Conservation (phyloP, 495 filamentous ascomycete genomes). For the Hypoxylon cercidicola region DNA sequence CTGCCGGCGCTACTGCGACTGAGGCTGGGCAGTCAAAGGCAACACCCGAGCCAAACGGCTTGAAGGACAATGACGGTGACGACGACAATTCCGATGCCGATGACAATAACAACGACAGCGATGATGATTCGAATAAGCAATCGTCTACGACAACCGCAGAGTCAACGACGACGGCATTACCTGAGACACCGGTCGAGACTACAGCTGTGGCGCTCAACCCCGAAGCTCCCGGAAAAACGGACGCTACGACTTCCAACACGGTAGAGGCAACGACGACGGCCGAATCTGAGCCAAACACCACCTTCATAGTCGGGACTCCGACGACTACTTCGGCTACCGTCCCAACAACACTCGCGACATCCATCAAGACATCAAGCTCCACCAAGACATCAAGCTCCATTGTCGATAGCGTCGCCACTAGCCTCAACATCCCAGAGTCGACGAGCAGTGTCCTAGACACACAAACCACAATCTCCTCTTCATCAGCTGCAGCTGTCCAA, state of each 20-base stretch:
- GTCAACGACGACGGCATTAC: conserved; percentile 22
- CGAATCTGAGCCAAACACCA: conserved; percentile 25
- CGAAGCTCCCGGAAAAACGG: conserved; percentile 14
- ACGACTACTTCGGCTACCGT: conserved; percentile 1
- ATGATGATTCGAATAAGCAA: conserved; percentile 9
- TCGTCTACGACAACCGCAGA: conserved; percentile 4
- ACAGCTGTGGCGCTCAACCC: conserved; percentile 33
- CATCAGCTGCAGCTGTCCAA: background rate
- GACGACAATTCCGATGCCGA: background rate
- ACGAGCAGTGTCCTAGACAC: conserved; percentile 21
- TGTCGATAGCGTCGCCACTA: conserved; percentile 36
- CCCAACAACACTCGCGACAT: conserved; percentile 43
- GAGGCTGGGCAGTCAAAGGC: conserved; percentile 6
- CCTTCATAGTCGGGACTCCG: conserved; percentile 11
- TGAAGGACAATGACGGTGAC: background rate
- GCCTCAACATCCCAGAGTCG: conserved; percentile 35
- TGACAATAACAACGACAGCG: conserved; percentile 21
- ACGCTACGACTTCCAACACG: background rate
- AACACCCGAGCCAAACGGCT: conserved; percentile 14
- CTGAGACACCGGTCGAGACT: conserved; percentile 27
- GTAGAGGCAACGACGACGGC: conserved; percentile 20
- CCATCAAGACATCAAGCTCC: conserved; percentile 31
- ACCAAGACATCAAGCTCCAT: conserved; percentile 35
- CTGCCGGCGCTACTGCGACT: conserved; percentile 12
- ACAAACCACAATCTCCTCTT: conserved; percentile 9